Evolutionary conservation across 2,329 filamentous ascomycete genomes (phyloP).

Genomic region (Cucurbitaria berberidis): DNA sequence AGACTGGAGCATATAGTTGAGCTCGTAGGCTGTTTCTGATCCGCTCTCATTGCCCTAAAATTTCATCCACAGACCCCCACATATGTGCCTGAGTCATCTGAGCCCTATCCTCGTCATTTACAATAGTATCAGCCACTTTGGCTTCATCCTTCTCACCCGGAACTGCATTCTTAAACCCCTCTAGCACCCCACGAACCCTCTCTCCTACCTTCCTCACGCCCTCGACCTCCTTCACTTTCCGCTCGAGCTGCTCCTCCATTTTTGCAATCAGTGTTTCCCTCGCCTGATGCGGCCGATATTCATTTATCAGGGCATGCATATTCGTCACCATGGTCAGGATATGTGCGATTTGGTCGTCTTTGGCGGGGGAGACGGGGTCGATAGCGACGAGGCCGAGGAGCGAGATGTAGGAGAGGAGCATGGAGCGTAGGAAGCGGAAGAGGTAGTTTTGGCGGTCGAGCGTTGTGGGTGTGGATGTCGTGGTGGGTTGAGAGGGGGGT

Average conservation of each 20-base stretch:
- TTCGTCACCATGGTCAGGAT: constrained; percentile 85
- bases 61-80: constrained; percentile 47
- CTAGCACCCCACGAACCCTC: constrained; percentile 75
- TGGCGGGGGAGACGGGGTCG: constrained; percentile 68
- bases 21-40: neutral
- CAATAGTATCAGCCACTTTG: constrained; percentile 17
- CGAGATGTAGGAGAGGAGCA: constrained; percentile 88
- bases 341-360: constrained; percentile 75
- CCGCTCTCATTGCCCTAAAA: constrained; percentile 25
- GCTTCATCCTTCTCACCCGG: constrained; percentile 14
- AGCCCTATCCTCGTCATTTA: constrained; percentile 20
- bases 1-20: neutral
- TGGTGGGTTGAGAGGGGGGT: constrained; percentile 35
- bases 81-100: constrained; percentile 39
- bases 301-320: constrained; percentile 90
- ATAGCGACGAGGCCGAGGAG: constrained; percentile 73
- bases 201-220: constrained; percentile 70
- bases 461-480: constrained; percentile 57
- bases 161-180: constrained; percentile 61
- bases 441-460: constrained; percentile 65
- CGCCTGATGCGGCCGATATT: constrained; percentile 92
- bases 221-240: constrained; percentile 73
- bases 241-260: constrained; percentile 84
- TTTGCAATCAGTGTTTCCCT: constrained; percentile 83
- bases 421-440: constrained; percentile 79